Base-by-base conservation (phyloP, 768 basidiomycete species). In the Phallus indusiatus region DNA sequence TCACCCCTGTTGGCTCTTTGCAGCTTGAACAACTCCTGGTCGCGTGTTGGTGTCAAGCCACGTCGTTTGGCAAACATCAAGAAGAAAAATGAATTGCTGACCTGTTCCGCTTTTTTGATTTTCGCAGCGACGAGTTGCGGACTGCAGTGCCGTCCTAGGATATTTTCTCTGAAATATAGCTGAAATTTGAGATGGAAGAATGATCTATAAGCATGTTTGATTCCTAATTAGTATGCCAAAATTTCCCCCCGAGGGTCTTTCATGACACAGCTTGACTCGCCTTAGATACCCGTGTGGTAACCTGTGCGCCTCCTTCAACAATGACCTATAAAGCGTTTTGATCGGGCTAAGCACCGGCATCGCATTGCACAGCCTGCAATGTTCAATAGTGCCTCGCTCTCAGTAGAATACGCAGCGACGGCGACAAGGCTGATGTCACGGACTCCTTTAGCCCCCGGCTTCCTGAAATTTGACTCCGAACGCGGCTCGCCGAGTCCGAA, bases 11-110 rank as follows among this genome's bases (percentile, higher is more conserved):
- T 86, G 10, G 86, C 86, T 49, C 69, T 73, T 65, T 75, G 70
- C 17, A 91, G 68, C 58, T 70, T 78, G 52, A 71, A 73, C 62
- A 84, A 67, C 53, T 77, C 80, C 88, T 90, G 63, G 4, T 17
- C 22, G 33, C 8, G 18, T 48, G 55, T 24, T 48, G 20, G 14
- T 34, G 28, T 24, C 5, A 54, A 10, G 36, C 5, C 18, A 36
- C 14, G 36, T 9, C 20, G 28, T 16, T 22, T 4, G 11, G 16
- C 16, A 22, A 4, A 20, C 37, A 5, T 0, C 35, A 34, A 37
- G 33, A 21, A 21, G 51, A 28, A 24, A 11, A n/a, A n/a, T n/a
- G n/a, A n/a, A 20, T 36, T 46, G 20, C 46, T 37, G 46, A 48
- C 52, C 28, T 55, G 53, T 28, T 37, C 46, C 5, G 22, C 47